Conservation (phyloP, 2,329 filamentous ascomycete species). For the Akanthomyces dipterigenus region DNA sequence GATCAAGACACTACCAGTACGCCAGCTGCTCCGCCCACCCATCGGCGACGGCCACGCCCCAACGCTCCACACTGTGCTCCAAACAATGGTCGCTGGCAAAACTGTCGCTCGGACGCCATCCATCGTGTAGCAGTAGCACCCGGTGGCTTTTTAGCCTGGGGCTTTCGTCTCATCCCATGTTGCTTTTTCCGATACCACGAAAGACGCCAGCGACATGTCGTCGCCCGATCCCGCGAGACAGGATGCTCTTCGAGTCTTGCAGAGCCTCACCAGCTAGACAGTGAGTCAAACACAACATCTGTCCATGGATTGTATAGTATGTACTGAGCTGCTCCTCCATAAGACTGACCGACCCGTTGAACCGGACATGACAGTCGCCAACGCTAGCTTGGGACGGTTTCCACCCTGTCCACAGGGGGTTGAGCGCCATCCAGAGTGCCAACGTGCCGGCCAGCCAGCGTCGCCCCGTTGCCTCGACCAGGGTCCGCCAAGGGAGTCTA, state of each 20-base stretch:
- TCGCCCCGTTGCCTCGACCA: slow-evolving; percentile 1
- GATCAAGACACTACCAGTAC: not conserved
- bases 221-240: not conserved
- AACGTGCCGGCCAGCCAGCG: not conserved
- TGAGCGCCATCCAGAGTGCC: not conserved
- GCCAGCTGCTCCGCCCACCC: not conserved
- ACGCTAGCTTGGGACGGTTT: not conserved
- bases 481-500: not conserved
- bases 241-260: too few species aligned
- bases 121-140: not conserved
- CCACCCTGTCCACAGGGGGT: not conserved
- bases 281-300: too few species aligned
- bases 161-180: not conserved
- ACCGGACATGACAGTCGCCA: not conserved
- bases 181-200: not conserved
- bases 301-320: not conserved
- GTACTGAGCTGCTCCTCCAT: not conserved
- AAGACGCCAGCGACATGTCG: not conserved
- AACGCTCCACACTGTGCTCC: not conserved
- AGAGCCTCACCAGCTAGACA: not conserved
- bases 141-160: not conserved
- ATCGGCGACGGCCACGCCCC: not conserved
- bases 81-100: slow-evolving; percentile 4
- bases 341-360: not conserved
- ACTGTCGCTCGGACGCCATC: not conserved